Base-by-base conservation (phyloP, 306 rosid genomes). In the Acmispon strigosus region DNA sequence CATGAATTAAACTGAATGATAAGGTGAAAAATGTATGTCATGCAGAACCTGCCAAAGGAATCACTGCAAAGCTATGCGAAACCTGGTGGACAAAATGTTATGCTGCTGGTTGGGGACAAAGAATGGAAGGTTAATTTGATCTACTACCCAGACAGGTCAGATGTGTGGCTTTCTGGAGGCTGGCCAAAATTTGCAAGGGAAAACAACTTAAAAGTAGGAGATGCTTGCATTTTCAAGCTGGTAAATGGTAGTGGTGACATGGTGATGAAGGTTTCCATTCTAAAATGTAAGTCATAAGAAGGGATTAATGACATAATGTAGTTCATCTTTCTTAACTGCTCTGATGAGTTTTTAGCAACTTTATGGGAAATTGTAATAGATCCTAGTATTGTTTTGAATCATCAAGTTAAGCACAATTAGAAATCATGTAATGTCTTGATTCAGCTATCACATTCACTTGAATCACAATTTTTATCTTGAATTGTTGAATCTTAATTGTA, bases 241-340 rank as follows among this genome's bases (percentile, higher is more conserved):
- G 6, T 75, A 1, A 34, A 8, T 13, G 11, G 19, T 44, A 0
- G 52, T 50, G 70, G 37, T 32, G 52, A 55, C 2, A 13, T 64
- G 8, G 60, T 65, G 52, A 29, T 75, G 2, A 65, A 55, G 39
- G 73, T 56, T 75, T 18, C 51, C 20, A 44, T 74, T 65, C 54
- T 3, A 8, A 75, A 41, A 60, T 36, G 41, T 36, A 8, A 59
- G 14, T 9, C 50, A 27, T 44, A 29, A 58, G n/a, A 3, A 13
- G 41, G 29, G 7, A 17, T n/a, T n/a, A n/a, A 4, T 18, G 48
- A 11, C 14, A 10, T 15, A 27, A 24, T 43, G 45, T 11, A 55
- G 16, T 42, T 45, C 10, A 4, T 13, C 32, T 4, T 34, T 60
- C 32, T 16, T 4, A 29, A 9, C 10, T 59, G 66, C 48, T 36